These are phyloP conservation scores for Tuber umbilicatum DNA, from an alignment of 495 filamentous ascomycete genomes.

Conservation along the genomic window DNA sequence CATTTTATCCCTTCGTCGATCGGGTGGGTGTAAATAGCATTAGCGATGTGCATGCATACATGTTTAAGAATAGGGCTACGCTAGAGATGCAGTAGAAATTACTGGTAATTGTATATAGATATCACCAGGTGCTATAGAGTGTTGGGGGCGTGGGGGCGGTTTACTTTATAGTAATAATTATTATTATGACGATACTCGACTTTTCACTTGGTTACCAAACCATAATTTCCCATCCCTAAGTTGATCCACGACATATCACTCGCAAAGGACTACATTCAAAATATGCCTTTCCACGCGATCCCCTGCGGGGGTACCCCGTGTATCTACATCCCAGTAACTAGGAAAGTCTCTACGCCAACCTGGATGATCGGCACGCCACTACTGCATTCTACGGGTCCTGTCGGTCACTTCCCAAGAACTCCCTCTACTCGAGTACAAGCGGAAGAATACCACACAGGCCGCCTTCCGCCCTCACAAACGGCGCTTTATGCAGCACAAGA, in stretches of 20 bases:
- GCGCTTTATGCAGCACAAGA: neutral
- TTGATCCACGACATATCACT: neutral
- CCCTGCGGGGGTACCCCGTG: neutral
- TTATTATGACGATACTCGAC: neutral
- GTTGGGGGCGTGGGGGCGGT: neutral
- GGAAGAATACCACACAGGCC: neutral
- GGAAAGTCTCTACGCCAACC: neutral
- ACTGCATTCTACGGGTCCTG: neutral
- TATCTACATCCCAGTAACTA: neutral
- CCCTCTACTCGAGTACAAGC: too few relatives aligned
- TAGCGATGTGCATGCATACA: neutral
- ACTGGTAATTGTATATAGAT: neutral
- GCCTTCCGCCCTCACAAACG: neutral
- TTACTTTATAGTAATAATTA: neutral
- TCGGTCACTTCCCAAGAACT: neutral
- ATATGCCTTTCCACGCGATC: neutral
- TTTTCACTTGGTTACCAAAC: slow-evolving; percentile 4
- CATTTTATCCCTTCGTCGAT: neutral
- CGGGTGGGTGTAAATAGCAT: slow-evolving; percentile 5
- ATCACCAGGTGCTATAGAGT: neutral
- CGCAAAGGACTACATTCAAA: neutral
- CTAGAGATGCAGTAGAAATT: neutral
- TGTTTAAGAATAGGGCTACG: neutral
- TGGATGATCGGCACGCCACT: neutral
- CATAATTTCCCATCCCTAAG: neutral